phyloP scores from a whole-genome alignment of 148 eudicot genomes.

The Heliamphora exappendiculata region DNA sequence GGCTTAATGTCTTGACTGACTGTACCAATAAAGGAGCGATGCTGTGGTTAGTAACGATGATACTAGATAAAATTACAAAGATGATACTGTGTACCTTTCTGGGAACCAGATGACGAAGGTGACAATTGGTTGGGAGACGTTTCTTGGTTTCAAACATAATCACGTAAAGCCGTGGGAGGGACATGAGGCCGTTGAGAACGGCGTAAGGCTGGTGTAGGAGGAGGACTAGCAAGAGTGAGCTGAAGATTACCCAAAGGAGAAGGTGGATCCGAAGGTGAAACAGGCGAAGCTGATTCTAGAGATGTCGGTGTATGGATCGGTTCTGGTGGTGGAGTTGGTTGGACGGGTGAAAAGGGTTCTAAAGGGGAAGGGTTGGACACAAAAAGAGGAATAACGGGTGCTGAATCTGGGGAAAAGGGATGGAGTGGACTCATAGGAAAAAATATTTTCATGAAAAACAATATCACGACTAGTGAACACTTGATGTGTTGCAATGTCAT shows the following conservation, averaged over 20 bases:
- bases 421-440: background rate
- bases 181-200: background rate
- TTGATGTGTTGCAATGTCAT: background rate
- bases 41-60: background rate
- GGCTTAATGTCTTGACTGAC: background rate
- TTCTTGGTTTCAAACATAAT: background rate
- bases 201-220: background rate
- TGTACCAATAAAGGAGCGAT: background rate
- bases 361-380: background rate
- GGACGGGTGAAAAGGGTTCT: background rate
- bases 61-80: background rate
- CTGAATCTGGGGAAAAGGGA: background rate
- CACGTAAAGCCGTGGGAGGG: background rate
- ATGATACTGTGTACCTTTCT: background rate
- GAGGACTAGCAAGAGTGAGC: background rate
- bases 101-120: background rate
- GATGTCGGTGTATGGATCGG: background rate
- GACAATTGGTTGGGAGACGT: background rate
- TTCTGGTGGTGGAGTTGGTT: background rate
- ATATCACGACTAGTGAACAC: background rate
- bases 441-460: background rate
- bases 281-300: background rate
- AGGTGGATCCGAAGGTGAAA: background rate
- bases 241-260: too few relatives aligned
- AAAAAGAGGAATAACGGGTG: background rate